A percentile compares a stretch with the other conserved stretches of the same genome.
phyloP scores from a whole-genome alignment of 768 basidiomycete genomes.

The Mycena haematopus region DNA sequence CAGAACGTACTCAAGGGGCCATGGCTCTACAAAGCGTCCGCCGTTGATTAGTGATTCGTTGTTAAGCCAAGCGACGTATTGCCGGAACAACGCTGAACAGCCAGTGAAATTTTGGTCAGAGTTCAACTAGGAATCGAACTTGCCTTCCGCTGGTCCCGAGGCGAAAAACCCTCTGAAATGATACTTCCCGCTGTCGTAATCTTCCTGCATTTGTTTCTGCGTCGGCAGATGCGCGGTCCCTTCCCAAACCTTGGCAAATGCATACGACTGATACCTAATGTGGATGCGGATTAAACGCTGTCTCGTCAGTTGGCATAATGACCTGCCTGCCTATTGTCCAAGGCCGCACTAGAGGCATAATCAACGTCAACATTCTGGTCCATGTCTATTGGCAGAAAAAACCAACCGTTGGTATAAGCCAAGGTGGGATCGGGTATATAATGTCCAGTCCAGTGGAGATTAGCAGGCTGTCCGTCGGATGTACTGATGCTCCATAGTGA shows the following conservation, averaged over 20 bases:
- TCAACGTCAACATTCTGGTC: background rate
- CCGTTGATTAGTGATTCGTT: constrained; percentile 35
- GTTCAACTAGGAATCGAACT: background rate
- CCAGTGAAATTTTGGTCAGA: background rate
- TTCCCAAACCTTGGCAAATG: constrained; percentile 37
- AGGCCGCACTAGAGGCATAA: constrained; percentile 27
- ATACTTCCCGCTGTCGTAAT: constrained; percentile 30
- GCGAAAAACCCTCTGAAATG: constrained; percentile 31
- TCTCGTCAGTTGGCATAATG: too few species aligned
- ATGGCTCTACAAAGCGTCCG: constrained; percentile 35
- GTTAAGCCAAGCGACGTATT: constrained; percentile 37
- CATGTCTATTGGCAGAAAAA: background rate
- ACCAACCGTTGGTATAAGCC: constrained; percentile 33
- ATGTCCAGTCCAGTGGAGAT: constrained; percentile 37
- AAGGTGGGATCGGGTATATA: constrained; percentile 44
- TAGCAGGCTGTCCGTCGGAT: constrained; percentile 26
- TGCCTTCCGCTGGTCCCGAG: constrained; percentile 29
- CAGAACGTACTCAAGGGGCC: constrained; percentile 32
- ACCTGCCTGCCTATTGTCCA: constrained; percentile 34
- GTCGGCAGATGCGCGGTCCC: constrained; percentile 34
- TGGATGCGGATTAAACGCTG: too few species aligned
- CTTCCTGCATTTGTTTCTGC: constrained; percentile 26
- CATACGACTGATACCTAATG: constrained; percentile 35
- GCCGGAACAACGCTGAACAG: constrained; percentile 28
- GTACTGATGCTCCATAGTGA: constrained; percentile 6